These are phyloP conservation scores for Cystofilobasidium bisporidii DNA, from an alignment of 768 basidiomycete genomes.

Conservation along the genomic window DNA sequence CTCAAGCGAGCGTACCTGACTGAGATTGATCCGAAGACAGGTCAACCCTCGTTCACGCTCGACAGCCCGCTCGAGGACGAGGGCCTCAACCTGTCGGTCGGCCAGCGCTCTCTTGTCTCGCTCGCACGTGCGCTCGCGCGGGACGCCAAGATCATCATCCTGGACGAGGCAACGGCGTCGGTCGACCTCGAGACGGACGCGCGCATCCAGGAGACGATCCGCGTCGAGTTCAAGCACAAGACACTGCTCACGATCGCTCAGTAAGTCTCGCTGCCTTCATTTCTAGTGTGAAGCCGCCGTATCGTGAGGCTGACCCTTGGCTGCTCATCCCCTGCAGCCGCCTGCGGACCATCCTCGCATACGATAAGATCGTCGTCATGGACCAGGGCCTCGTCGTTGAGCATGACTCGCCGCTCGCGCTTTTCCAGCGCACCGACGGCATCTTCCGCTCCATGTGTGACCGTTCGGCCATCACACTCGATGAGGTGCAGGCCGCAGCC, in stretches of 20 bases:
- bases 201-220: conserved; percentile 77
- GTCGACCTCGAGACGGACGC: conserved; percentile 44
- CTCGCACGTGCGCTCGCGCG: conserved; percentile 83
- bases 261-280: neutral
- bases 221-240: conserved; percentile 70
- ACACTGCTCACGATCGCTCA: conserved; percentile 83
- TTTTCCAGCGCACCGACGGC: conserved; percentile 52
- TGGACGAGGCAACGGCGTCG: conserved; percentile 28
- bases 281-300: too few species aligned
- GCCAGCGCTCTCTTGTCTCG: conserved; percentile 63
- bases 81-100: conserved; percentile 68
- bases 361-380: conserved; percentile 10
- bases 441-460: conserved; percentile 66
- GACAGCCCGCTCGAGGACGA: conserved; percentile 80
- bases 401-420: conserved; percentile 64
- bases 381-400: conserved; percentile 42
- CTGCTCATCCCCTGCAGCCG: neutral
- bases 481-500: conserved; percentile 7
- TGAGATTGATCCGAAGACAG: conserved; percentile 41
- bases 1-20: conserved; percentile 74
- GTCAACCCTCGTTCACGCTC: conserved; percentile 56
- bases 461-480: conserved; percentile 3
- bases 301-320: neutral
- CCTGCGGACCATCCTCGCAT: conserved; percentile 11
- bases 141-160: conserved; percentile 48